phyloP scores from a whole-genome alignment of 371 early-diverging fungal species.

The Cokeromyces recurvatus region DNA sequence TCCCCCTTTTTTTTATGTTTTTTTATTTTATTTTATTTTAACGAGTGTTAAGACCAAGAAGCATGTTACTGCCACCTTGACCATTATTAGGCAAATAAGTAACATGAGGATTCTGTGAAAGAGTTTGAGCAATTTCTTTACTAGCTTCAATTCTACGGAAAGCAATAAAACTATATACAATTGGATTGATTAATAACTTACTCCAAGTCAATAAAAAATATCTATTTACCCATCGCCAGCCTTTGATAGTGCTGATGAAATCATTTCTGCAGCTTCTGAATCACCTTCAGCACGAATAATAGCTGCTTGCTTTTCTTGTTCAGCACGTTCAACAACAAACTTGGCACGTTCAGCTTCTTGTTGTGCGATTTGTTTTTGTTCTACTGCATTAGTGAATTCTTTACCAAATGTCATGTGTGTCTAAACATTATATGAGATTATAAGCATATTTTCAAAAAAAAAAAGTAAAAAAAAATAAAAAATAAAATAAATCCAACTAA shows the following conservation, averaged over 20 bases:
- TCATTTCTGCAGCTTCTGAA: constrained; percentile 86
- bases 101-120: constrained; percentile 80
- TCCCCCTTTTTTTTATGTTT: not conserved
- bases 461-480: no score
- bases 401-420: constrained; percentile 97
- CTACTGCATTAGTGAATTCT: constrained; percentile 93
- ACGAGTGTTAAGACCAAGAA: constrained; percentile 43
- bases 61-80: constrained; percentile 47
- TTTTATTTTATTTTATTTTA: not conserved
- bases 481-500: no score
- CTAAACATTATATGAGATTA: constrained; percentile 29
- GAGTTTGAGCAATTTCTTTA: constrained; percentile 93
- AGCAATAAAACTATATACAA: constrained; percentile 61
- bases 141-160: constrained; percentile 97
- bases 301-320: constrained; percentile 97
- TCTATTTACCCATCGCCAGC: constrained; percentile 60
- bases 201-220: no score
- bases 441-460: no score
- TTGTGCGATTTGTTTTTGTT: constrained; percentile 91
- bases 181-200: no score
- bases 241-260: constrained; percentile 84
- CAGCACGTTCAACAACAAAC: constrained; percentile 91
- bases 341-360: constrained; percentile 97
- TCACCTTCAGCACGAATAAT: constrained; percentile 99
- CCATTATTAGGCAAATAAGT: constrained; percentile 84